These are phyloP conservation scores for Musa itinerans DNA, from an alignment of 176 grass and related monocot species.

Conservation along the genomic window DNA sequence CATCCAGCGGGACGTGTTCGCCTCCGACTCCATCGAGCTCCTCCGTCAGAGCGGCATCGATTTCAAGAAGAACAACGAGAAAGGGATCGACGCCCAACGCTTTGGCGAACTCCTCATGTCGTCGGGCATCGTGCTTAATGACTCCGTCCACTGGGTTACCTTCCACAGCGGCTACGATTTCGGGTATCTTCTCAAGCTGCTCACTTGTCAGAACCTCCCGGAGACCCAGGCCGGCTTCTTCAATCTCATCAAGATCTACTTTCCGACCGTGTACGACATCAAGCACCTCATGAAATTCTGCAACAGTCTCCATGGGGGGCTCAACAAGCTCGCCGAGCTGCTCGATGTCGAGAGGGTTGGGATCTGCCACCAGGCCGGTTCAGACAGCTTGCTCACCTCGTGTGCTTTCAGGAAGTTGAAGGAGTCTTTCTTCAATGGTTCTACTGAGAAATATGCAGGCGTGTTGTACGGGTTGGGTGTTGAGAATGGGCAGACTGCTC, in stretches of 20 bases:
- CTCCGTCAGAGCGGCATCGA: background rate
- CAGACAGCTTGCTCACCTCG: slow-evolving; percentile 7
- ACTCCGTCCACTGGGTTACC: slow-evolving; percentile 2
- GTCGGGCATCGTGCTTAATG: background rate
- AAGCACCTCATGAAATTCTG: slow-evolving; percentile 7
- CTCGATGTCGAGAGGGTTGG: slow-evolving; percentile 5
- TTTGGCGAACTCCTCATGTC: slow-evolving; percentile 2
- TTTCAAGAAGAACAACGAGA: background rate
- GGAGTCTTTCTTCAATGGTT: background rate
- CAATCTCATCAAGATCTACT: background rate
- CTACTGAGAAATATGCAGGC: background rate
- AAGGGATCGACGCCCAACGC: background rate
- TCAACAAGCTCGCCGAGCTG: background rate
- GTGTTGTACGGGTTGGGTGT: slow-evolving; percentile 1
- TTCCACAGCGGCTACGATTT: slow-evolving; percentile 7
- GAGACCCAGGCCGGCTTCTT: slow-evolving; percentile 1
- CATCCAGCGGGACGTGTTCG: background rate
- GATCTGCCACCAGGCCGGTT: slow-evolving; percentile 1
- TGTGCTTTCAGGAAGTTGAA: background rate
- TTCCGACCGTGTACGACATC: slow-evolving; percentile 7
- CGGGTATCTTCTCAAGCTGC: slow-evolving; percentile 1
- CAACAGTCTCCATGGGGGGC: background rate
- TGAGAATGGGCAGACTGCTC: background rate
- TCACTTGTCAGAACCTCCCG: background rate
- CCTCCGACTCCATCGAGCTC: background rate